phyloP scores from a whole-genome alignment of 2,329 filamentous ascomycete species.

The Fusarium verrucosum region DNA sequence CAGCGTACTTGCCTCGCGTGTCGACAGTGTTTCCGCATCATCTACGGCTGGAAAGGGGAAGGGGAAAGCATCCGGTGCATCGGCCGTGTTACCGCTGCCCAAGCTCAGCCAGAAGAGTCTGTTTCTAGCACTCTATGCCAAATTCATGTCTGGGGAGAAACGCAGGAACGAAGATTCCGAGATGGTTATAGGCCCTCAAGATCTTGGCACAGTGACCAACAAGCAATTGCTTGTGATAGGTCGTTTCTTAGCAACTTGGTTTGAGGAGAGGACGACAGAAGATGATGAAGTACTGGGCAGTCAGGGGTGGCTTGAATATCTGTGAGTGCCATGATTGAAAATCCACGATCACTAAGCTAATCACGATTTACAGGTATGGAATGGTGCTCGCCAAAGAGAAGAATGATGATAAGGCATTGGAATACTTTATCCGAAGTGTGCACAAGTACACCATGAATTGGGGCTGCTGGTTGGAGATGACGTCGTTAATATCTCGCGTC shows the following conservation, averaged over 20 bases:
- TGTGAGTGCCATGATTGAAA: constrained; percentile 56
- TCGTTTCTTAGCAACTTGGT: constrained; percentile 82
- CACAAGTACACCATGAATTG: constrained; percentile 94
- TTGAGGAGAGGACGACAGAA: constrained; percentile 69
- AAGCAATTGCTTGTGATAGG: constrained; percentile 83
- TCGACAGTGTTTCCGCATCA: constrained; percentile 49
- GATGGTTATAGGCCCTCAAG: constrained; percentile 94
- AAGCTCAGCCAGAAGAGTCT: constrained; percentile 87
- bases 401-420: constrained; percentile 84
- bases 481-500: constrained; percentile 77
- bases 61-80: constrained; percentile 46
- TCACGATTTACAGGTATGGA: constrained; percentile 69
- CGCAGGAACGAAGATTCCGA: constrained; percentile 95
- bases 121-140: constrained; percentile 91
- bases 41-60: constrained; percentile 70
- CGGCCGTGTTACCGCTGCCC: constrained; percentile 53
- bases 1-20: constrained; percentile 65
- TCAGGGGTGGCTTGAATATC: constrained; percentile 93
- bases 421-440: constrained; percentile 88
- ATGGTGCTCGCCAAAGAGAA: constrained; percentile 90
- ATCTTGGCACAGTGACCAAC: constrained; percentile 84
- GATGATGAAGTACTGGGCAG: constrained; percentile 69
- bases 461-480: constrained; percentile 96
- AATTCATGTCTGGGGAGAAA: constrained; percentile 93
- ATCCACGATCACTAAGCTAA: not conserved